Base-by-base conservation (phyloP, 2,329 filamentous ascomycete species). In the Ceratocystiopsis minuta region DNA sequence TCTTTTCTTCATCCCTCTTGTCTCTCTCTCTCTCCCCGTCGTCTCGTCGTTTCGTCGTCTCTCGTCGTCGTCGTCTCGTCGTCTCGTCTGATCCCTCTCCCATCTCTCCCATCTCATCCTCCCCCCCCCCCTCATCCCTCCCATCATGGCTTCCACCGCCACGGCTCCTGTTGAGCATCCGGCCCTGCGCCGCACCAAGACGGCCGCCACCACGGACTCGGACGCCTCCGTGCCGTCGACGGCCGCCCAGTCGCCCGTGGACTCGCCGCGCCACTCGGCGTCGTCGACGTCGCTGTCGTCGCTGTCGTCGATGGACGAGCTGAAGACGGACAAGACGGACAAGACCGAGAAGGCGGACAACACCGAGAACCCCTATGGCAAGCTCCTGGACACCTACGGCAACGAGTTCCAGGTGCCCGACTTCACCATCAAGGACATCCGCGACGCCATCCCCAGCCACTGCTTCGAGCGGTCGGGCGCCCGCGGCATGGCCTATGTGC, bases 391-490 rank as follows among this genome's bases (percentile, higher is more conserved):
- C 65, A 88, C 85, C 13, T 90, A 93, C 60, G 90, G 90, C 62
- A 94, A 96, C 62, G 73, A 86, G 55, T 98, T 98, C 67, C 70
- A 84, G 61, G 71, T 93, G 44, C 90, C 90, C 51, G 80, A 96
- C 64, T 98, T 81, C 68, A 93, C 86, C 57, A 93, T 98, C 72
- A 94, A 94, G 70, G 75, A 98, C 58, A 88, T 98, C 58, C 80
- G 85, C 55, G 82, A 94, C 64, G 90, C 90, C 59, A 98, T 98
- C 52, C 90, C 90, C 50, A 85, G 87, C 63, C 90, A 95, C 71
- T 98, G 90, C 73, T 96, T 81, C 62, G 71, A 95, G 67, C 80
- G 90, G 47, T 93, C 84, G 38, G 82, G 74, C 47, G 58, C 75
- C 50, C 75, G 66, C 50, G 80, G 87, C 50, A 68, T 95, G 57